phyloP scores from a whole-genome alignment of 306 rosid species.

The Chamaecrista fasciculata region DNA sequence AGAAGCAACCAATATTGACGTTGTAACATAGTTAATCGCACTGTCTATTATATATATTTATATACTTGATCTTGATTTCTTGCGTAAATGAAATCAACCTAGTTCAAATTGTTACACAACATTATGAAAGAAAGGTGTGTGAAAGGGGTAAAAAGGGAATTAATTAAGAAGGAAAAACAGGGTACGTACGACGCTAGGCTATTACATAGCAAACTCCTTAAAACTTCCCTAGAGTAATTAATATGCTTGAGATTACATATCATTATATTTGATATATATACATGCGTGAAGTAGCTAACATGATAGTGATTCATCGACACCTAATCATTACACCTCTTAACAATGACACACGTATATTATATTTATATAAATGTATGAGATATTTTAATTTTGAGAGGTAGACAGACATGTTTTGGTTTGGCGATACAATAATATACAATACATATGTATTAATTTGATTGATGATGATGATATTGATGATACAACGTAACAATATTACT shows the following conservation, averaged over 20 bases:
- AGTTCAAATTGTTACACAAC: slow-evolving; percentile 24
- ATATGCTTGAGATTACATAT: slow-evolving; percentile 15
- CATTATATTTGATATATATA: background rate
- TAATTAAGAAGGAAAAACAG: background rate
- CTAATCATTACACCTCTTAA: background rate
- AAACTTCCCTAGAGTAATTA: background rate
- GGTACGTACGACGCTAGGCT: no score
- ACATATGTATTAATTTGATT: no score
- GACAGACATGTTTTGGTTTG: no score
- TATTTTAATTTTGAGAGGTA: no score
- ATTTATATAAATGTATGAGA: no score
- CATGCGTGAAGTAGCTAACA: slow-evolving; percentile 31
- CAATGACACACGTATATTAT: background rate
- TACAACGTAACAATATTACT: no score
- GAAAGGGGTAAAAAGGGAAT: background rate
- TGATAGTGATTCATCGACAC: slow-evolving; percentile 26
- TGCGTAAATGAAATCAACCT: slow-evolving; percentile 13
- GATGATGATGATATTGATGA: no score
- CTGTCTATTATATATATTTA: no score
- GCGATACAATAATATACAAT: no score
- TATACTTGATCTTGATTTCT: no score
- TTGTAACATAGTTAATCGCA: background rate
- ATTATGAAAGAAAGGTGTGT: slow-evolving; percentile 20
- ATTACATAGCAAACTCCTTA: background rate
- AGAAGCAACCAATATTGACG: slow-evolving; percentile 32